phyloP scores from a whole-genome alignment of 176 grass and related monocot genomes.

The Pontederia paniculata region DNA sequence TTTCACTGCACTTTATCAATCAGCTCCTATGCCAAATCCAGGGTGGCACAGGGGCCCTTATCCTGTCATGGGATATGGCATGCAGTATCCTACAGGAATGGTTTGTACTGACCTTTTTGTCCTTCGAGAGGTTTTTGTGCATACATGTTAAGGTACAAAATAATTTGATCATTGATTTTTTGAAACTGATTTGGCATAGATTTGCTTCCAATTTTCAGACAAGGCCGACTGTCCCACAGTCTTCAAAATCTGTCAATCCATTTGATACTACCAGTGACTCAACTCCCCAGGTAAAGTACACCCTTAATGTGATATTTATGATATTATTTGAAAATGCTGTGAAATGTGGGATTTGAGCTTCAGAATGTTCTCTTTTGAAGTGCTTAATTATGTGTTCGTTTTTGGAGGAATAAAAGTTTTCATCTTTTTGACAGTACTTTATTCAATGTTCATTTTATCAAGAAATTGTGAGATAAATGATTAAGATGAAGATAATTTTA shows the following conservation, averaged over 20 bases:
- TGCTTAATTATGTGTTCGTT: too few relatives aligned
- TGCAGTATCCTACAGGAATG: conserved; percentile 67
- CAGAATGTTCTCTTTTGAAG: too few relatives aligned
- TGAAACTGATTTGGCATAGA: conserved; percentile 17
- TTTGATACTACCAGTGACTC: conserved; percentile 69
- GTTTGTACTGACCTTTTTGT: conserved; percentile 31
- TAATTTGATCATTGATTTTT: not conserved
- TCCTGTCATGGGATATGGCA: conserved; percentile 66
- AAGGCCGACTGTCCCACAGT: conserved; percentile 48
- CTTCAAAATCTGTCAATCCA: conserved; percentile 64
- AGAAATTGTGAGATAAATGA: too few relatives aligned
- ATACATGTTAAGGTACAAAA: not conserved
- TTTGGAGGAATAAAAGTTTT: too few relatives aligned
- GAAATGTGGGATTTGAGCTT: too few relatives aligned
- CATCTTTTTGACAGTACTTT: too few relatives aligned
- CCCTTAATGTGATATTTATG: conserved; percentile 14
- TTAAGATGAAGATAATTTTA: too few relatives aligned
- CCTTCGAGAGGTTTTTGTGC: not conserved
- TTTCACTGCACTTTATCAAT: conserved; percentile 70
- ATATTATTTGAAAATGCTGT: conserved; percentile 17
- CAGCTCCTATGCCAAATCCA: conserved; percentile 41
- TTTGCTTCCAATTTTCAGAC: conserved; percentile 36
- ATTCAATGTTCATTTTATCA: too few relatives aligned
- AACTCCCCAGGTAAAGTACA: conserved; percentile 19
- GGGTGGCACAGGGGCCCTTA: conserved; percentile 61